Percentiles rank a stretch among this genome's conserved stretches.
phyloP scores from a whole-genome alignment of 768 basidiomycete genomes.

The Pleurotus pulmonarius region DNA sequence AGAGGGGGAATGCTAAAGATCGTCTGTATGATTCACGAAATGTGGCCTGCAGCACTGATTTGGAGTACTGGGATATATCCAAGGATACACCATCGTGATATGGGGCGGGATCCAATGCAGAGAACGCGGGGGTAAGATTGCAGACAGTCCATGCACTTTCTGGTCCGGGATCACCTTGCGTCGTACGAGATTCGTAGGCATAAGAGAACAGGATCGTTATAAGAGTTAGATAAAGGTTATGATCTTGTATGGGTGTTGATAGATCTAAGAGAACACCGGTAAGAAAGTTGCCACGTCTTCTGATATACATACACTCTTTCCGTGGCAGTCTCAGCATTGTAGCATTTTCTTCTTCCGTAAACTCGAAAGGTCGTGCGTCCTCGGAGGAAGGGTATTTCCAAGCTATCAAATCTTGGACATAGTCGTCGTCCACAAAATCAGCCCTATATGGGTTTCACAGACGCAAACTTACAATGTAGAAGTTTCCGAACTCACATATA shows the following conservation, averaged over 20 bases:
- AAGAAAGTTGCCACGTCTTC: neutral
- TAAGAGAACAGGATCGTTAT: slow-evolving; percentile 75
- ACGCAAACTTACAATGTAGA: neutral
- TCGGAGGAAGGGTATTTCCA: slow-evolving; percentile 60
- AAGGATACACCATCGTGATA: slow-evolving; percentile 19
- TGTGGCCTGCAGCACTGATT: slow-evolving; percentile 44
- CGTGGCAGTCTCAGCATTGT: slow-evolving; percentile 57
- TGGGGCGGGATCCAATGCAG: slow-evolving; percentile 76
- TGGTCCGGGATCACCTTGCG: slow-evolving; percentile 74
- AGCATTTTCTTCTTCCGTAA: slow-evolving; percentile 70
- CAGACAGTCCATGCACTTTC: slow-evolving; percentile 89
- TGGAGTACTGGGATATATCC: slow-evolving; percentile 24
- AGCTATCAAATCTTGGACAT: slow-evolving; percentile 63
- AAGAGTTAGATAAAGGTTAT: slow-evolving; percentile 64
- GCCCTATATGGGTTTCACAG: slow-evolving; percentile 46
- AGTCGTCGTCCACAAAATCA: slow-evolving; percentile 74
- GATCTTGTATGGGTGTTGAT: slow-evolving; percentile 49
- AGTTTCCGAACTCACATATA: slow-evolving; percentile 58
- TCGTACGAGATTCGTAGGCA: slow-evolving; percentile 77
- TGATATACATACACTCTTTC: slow-evolving; percentile 43
- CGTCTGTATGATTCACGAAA: slow-evolving; percentile 70
- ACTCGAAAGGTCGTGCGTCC: slow-evolving; percentile 36
- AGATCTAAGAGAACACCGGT: slow-evolving; percentile 47
- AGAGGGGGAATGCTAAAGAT: slow-evolving; percentile 70
- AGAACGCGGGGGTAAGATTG: slow-evolving; percentile 68